phyloP scores from a whole-genome alignment of 2,329 filamentous ascomycete species.

The Epichloe typhina region DNA sequence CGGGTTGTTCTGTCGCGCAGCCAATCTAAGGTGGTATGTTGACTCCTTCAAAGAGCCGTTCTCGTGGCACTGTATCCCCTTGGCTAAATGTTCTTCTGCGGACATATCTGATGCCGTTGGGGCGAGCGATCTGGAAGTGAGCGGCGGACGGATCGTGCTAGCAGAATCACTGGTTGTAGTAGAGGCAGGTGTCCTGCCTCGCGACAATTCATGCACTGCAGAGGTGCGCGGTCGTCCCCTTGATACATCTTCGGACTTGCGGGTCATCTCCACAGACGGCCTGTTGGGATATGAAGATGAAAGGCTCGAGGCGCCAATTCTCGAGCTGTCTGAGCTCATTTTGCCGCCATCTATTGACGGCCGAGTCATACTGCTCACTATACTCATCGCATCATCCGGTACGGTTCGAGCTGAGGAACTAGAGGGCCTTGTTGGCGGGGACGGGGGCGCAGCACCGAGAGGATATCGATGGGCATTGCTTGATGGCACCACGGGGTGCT shows the following conservation, averaged over 20 bases:
- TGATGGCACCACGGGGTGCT: conserved; percentile 34
- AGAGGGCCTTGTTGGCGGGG: conserved; percentile 46
- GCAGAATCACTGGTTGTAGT: conserved; percentile 39
- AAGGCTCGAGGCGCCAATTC: conserved; percentile 24
- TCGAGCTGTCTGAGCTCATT: conserved; percentile 31
- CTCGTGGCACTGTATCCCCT: conserved; percentile 83
- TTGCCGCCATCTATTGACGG: conserved; percentile 39
- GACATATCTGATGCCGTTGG: conserved; percentile 56
- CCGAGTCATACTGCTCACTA: conserved; percentile 22
- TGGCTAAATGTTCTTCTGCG: conserved; percentile 77
- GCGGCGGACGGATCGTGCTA: conserved; percentile 33
- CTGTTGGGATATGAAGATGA: conserved; percentile 32
- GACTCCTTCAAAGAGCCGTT: conserved; percentile 81
- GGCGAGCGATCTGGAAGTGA: conserved; percentile 31
- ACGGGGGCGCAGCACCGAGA: conserved; percentile 44
- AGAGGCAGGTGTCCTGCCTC: conserved; percentile 33
- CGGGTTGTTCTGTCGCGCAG: conserved; percentile 71
- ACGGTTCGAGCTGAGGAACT: conserved; percentile 35
- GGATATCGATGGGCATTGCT: conserved; percentile 30
- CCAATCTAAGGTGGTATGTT: conserved; percentile 86
- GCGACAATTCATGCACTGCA: conserved; percentile 23
- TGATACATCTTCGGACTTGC: conserved; percentile 34
- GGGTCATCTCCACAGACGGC: conserved; percentile 30
- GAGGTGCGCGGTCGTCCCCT: conserved; percentile 32
- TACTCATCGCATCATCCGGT: conserved; percentile 23